Base-by-base conservation (phyloP, 345 rosid species). In the Theobroma cacao region DNA sequence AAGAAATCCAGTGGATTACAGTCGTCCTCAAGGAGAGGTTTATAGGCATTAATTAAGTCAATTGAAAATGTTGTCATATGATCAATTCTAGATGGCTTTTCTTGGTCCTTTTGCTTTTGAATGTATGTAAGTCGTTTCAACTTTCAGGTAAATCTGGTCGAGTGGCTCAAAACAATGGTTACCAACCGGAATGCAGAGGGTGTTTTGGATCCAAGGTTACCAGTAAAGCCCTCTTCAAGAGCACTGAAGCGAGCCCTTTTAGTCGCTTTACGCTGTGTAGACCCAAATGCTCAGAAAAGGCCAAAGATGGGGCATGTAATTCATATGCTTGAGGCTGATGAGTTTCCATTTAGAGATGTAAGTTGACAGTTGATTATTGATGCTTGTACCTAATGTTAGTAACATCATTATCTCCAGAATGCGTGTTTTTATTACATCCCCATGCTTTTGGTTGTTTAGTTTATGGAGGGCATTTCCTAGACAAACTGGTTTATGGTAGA, bases 261-360 rank as follows among this genome's bases (percentile, higher is more conserved):
- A 81, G 98, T 93, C 50, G 99, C 99, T 75, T 75, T 93, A 31
- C 91, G 96, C 64, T 95, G 99, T 79, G 95, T 95, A 43, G 98
- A 95, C 82, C 99, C 99, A 56, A 93, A 93, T 86, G 93, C 98
- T 74, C 94, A 91, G 74, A 93, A 95, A 85, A 85, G 98, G 82
- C 99, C 99, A 15, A 93, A 92, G 84, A 95, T 93, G 96, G 97
- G 98, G 71, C 97, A 95, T 84, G 92, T 93, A 26, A 90, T 95
- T 74, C 98, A 95, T 82, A 92, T 95, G 99, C 98, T 95, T 22
- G 99, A 95, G 84, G 96, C 97, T 38, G 99, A 95, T 33, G 99
- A 93, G 69, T 91, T 92, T 78, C 93, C 90, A 3, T 88, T 89
- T 80, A 83, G 91, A 76, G 94, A 92, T 83, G 97, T 89, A 83